Evolutionary conservation across 2,329 filamentous ascomycete genomes (phyloP), one percentile per base, ranked within the genome.

Genomic region (Epichloe amarillans): DNA sequence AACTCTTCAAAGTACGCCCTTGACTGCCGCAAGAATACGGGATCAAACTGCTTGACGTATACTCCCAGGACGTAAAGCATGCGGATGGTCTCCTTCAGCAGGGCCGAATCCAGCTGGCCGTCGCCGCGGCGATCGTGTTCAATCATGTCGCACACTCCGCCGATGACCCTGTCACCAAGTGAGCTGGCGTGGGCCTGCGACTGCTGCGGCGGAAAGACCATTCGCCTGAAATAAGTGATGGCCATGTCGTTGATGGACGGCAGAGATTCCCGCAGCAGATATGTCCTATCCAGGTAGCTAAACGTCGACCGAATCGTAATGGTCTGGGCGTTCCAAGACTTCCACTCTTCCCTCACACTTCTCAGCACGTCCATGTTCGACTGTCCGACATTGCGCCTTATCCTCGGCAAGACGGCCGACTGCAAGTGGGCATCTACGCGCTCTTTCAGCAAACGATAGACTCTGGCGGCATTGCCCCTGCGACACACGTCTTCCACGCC

Each of bases 401-500:
- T 71, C 47, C 67, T 64, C 40, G 74, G 73, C 48, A 82, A 66
- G 52, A 95, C 71, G 5, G 72, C 70, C 12, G 72, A 71, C 52
- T 77, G 76, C 54, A 97, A 72, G 66, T 94, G 83, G 14, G 65
- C 67, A 53, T 84, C 81, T 62, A 85, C 88, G 56, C 79, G 77
- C 11, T 72, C 70, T 56, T 80, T 76, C 46, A 97, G 72, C 62
- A 78, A 75, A 40, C 76, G 72, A 59, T 83, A 86, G 50, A 96
- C 68, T 50, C 80, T 75, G 17, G 77, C 74, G 2, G 87, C 84
- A 58, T 82, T 78, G 1, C 84, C 86, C 59, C 86, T 84, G 49
- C 88, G 79, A 65, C 93, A 98, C 11, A 95, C 75, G 63, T 95
- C 89, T 73, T 98, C 93, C 1, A 95, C 88, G 4, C 86, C 88